Evolutionary conservation across 352 stramenopile species (phyloP), one percentile per base, ranked within the genome.

Genomic region (Globisporangium viniferum): DNA sequence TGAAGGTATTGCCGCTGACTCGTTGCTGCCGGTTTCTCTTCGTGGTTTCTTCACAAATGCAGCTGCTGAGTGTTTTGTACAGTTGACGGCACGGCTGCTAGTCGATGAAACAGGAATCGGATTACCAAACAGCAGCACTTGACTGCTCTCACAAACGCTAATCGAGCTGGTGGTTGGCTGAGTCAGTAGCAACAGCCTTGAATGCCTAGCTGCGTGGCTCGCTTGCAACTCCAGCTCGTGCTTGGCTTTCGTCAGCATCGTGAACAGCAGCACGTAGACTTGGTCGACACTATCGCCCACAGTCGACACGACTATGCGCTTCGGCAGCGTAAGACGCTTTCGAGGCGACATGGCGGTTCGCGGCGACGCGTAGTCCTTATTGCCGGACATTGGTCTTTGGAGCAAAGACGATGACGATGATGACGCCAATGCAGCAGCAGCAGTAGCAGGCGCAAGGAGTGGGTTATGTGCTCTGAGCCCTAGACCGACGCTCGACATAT

Each of bases 261-360:
- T 33, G 53, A 79, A 81, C n/a, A 88, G 49, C 5, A 78, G 57
- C 3, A 81, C 72, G 20, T 72, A 71, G 39, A 86, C 67, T 61
- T 78, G 74, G 2, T 81, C 74, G 33, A 86, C 73, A 31, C 73
- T 83, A 53, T 86, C 72, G 14, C 73, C 69, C 36, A 84, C 67
- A 9, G 74, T 82, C 1, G 70, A 72, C 22, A 84, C 55, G 5
- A 82, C 64, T 6, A 60, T 69, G 49, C 81, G 80, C 46, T 81
- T 81, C 2, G 75, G 79, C 9, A 88, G 57, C 3, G 79, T 81
- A 9, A 86, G 64, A 7, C 80, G 73, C 41, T 84, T 87, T 27
- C 80, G 73, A 12, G 80, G 80, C 3, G 80, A 89, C 67, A 82
- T 67, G 1, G 72, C 72, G 2, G 65, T 48, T 35, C 51, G 70